Percentiles rank a stretch among this genome's conserved stretches.
These are phyloP conservation scores for Salix koriyanagi DNA, from an alignment of 345 rosid species.

Conservation along the genomic window DNA sequence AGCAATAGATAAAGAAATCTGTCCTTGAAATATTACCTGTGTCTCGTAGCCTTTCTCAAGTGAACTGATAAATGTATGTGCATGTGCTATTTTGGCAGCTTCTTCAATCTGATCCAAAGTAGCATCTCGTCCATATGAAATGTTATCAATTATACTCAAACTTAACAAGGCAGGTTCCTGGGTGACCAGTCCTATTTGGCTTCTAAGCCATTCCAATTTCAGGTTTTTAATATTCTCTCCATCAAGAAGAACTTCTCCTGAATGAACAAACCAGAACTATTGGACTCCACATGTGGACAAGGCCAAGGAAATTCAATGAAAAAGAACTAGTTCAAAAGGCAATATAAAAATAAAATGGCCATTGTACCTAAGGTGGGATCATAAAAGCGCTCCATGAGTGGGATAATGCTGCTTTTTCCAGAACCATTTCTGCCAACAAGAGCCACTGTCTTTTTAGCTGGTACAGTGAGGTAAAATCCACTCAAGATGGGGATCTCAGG, in stretches of 20 bases:
- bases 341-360: not conserved
- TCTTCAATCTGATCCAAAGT: slow-evolving; percentile 85
- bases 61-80: slow-evolving; percentile 86
- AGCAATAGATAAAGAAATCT: slow-evolving; percentile 2
- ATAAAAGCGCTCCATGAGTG: slow-evolving; percentile 99
- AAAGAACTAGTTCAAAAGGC: not conserved
- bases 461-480: slow-evolving; percentile 96
- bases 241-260: slow-evolving; percentile 99
- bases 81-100: slow-evolving; percentile 94
- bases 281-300: slow-evolving; percentile 14
- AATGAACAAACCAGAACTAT: not conserved
- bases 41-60: slow-evolving; percentile 89
- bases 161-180: slow-evolving; percentile 96
- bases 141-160: slow-evolving; percentile 82
- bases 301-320: slow-evolving; percentile 11
- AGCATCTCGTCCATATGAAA: slow-evolving; percentile 84
- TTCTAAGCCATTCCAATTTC: slow-evolving; percentile 85
- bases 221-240: slow-evolving; percentile 93
- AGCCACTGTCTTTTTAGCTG: slow-evolving; percentile 92
- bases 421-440: slow-evolving; percentile 99
- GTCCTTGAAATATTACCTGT: slow-evolving; percentile 44
- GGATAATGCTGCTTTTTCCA: slow-evolving; percentile 97
- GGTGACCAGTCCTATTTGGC: slow-evolving; percentile 94
- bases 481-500: slow-evolving; percentile 98
- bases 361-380: slow-evolving; percentile 94